Evolutionary conservation across 208 protist genomes (phyloP), one percentile per base, ranked within the genome.

Genomic region (Zelonia costaricensis): DNA sequence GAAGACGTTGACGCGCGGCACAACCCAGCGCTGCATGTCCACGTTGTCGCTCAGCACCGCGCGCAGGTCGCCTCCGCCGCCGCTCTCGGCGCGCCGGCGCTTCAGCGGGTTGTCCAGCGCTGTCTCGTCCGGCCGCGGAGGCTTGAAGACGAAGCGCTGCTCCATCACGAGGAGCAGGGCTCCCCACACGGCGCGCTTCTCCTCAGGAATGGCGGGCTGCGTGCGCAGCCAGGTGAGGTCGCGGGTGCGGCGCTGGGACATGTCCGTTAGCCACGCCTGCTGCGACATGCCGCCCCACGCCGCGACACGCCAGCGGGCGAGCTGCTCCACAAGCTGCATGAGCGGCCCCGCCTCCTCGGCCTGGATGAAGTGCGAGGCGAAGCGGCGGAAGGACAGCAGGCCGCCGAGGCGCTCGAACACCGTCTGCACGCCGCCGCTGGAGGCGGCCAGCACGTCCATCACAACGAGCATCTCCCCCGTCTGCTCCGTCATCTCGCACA

Each of bases 181-280:
- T 1, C 69, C 74, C 80, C 84, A 94, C 16, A 67, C 66, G 0
- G 72, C 66, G 10, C 78, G 76, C 47, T 82, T 80, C 10, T 53
- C 70, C 16, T 51, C 25, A 8, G 88, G 84, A 23, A 91, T 80
- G 39, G 82, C 57, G 7, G 74, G 46, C 35, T 80, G 54, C 15
- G 54, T 57, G 22, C 84, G 81, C 52, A 94, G 71, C 84, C 88
- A 94, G 31, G 64, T 59, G 23, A 94, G 44, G 52, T 94, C 80
- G 0, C 54, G 49, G 1, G 72, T 76, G 28, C 69, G 62, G 28
- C 75, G 76, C 46, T 76, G 57, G 0, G 62, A 28, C 43, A 80
- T 69, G 68, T 89, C 74, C 10, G 79, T 84, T 36, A 77, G 70
- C 84, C 88, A 94, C 27, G 84, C 77, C 54, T 80, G 71, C 54